phyloP scores from a whole-genome alignment of 2,329 filamentous ascomycete genomes.

The Aspergillus flavus region DNA sequence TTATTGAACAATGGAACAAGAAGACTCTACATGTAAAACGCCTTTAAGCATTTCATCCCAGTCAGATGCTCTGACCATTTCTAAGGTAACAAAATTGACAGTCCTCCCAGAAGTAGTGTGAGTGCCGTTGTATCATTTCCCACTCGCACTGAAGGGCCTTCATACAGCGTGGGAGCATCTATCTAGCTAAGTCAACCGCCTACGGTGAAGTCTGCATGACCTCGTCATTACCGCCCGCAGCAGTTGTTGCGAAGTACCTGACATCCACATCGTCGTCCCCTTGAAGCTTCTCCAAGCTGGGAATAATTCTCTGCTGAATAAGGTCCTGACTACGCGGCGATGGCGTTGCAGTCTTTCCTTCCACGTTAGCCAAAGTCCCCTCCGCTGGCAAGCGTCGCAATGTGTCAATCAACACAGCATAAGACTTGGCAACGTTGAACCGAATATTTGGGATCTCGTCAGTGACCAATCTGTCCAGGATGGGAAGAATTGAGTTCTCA shows the following conservation, averaged over 20 bases:
- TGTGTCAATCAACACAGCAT: slow-evolving; percentile 85
- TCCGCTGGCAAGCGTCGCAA: slow-evolving; percentile 87
- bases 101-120: slow-evolving; percentile 24
- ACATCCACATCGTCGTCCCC: slow-evolving; percentile 98
- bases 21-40: slow-evolving; percentile 41
- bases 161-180: slow-evolving; percentile 15
- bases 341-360: slow-evolving; percentile 60
- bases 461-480: slow-evolving; percentile 88
- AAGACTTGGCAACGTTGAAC: slow-evolving; percentile 99
- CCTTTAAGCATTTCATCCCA: slow-evolving; percentile 39
- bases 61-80: slow-evolving; percentile 38
- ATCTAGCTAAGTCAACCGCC: slow-evolving; percentile 18
- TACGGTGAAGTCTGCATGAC: slow-evolving; percentile 57
- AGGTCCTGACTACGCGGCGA: slow-evolving; percentile 75
- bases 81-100: slow-evolving; percentile 37
- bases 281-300: slow-evolving; percentile 91
- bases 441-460: slow-evolving; percentile 99
- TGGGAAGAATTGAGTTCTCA: slow-evolving; percentile 87
- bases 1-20: slow-evolving; percentile 29
- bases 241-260: slow-evolving; percentile 93
- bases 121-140: slow-evolving; percentile 23
- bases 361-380: slow-evolving; percentile 80
- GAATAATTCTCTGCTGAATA: slow-evolving; percentile 83
- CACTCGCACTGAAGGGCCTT: slow-evolving; percentile 19
- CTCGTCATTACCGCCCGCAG: slow-evolving; percentile 62